Evolutionary conservation across 768 basidiomycete genomes (phyloP).

Genomic region (Mycena sanguinolenta): DNA sequence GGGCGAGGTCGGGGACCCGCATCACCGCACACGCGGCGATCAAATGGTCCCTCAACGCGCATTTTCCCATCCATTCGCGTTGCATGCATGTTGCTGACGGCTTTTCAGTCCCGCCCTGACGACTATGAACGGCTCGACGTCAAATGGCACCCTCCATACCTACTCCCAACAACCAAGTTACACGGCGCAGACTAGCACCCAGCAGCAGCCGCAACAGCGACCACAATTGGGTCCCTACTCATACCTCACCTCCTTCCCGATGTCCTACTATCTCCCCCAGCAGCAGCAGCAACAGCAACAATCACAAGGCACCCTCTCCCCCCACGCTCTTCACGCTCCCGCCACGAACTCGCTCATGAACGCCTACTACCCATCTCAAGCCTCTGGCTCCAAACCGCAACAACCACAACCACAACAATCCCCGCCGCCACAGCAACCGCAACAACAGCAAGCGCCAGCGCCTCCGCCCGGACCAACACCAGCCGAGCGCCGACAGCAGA

Average conservation of each 20-base stretch:
- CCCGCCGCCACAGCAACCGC: constrained; percentile 23
- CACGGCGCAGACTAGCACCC: constrained; percentile 48
- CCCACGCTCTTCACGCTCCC: constrained; percentile 76
- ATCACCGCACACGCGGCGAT: constrained; percentile 9
- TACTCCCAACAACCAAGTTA: constrained; percentile 60
- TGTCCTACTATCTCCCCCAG: constrained; percentile 35
- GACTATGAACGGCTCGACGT: constrained; percentile 62
- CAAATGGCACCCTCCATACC: constrained; percentile 58
- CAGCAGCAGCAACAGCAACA: constrained; percentile 52
- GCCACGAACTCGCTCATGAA: constrained; percentile 58
- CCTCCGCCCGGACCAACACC: constrained; percentile 50
- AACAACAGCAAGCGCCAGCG: constrained; percentile 25
- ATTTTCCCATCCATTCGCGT: neutral
- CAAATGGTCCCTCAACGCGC: neutral
- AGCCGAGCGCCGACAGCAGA: constrained; percentile 68
- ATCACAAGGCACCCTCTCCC: constrained; percentile 80
- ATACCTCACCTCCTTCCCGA: constrained; percentile 21
- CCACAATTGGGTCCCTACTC: constrained; percentile 42
- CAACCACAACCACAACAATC: constrained; percentile 41
- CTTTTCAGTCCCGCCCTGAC: constrained; percentile 70
- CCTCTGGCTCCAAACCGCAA: constrained; percentile 43
- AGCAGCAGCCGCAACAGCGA: constrained; percentile 50
- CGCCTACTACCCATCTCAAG: constrained; percentile 43
- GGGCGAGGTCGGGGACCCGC: constrained; percentile 1
- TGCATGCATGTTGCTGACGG: constrained; percentile 24